Conservation (phyloP, 2,329 filamentous ascomycete genomes). For the Fusarium virguliforme region DNA sequence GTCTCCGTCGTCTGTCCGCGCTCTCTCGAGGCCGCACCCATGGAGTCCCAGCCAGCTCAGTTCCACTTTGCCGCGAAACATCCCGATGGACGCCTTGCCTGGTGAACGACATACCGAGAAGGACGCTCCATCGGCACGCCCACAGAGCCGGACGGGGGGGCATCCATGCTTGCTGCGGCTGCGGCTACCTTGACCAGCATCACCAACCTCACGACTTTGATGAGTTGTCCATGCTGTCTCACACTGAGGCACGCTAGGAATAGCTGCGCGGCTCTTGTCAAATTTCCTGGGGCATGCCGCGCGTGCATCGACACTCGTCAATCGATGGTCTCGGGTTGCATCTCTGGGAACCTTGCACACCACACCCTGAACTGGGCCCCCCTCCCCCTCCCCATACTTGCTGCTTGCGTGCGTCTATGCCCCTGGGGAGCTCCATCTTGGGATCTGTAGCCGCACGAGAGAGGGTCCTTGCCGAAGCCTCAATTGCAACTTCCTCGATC, state of each 20-base stretch:
- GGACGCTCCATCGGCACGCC: background rate
- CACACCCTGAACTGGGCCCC: background rate
- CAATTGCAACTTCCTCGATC: constrained; percentile 9
- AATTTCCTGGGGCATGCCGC: constrained; percentile 33
- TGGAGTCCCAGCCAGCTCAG: background rate
- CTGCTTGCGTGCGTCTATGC: constrained; percentile 8
- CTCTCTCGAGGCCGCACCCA: constrained; percentile 13
- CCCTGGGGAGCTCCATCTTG: constrained; percentile 1
- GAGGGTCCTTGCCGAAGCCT: constrained; percentile 28
- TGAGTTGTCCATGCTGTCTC: constrained; percentile 50
- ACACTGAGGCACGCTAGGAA: constrained; percentile 42
- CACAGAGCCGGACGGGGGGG: background rate
- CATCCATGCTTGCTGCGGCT: constrained; percentile 15
- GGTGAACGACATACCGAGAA: constrained; percentile 17
- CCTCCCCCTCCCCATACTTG: background rate
- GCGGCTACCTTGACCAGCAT: constrained; percentile 27
- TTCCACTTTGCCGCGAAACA: constrained; percentile 41
- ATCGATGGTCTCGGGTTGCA: constrained; percentile 10
- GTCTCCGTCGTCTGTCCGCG: background rate
- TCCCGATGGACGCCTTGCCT: constrained; percentile 24
- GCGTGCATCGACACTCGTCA: constrained; percentile 18
- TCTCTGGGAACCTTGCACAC: constrained; percentile 12
- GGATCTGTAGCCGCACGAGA: constrained; percentile 9
- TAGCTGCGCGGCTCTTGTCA: constrained; percentile 32
- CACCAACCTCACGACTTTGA: constrained; percentile 38